Evolutionary conservation across 2,329 filamentous ascomycete genomes (phyloP).

Genomic region (Fusarium sp.): DNA sequence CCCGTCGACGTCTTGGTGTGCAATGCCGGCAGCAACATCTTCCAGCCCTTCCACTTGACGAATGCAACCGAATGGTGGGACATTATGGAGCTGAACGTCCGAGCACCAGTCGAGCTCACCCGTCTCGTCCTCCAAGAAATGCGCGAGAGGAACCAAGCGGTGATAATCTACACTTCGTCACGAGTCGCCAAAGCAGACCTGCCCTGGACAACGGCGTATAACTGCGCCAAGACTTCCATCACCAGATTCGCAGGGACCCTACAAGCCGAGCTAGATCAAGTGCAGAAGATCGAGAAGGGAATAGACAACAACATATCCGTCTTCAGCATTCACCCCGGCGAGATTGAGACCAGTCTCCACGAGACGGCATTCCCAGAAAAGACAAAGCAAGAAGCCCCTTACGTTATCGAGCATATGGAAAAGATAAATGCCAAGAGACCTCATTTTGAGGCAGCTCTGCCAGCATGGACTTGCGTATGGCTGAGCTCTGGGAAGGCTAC

Average conservation of each 20-base stretch:
- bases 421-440: neutral
- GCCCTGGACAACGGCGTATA: neutral
- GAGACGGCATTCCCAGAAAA: neutral
- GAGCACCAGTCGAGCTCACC: neutral
- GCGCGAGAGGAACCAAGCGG: neutral
- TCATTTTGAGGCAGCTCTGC: neutral
- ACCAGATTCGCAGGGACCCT: neutral
- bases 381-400: neutral
- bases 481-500: neutral
- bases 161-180: neutral
- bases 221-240: neutral
- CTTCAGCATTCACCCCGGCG: neutral
- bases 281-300: neutral
- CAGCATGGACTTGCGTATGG: neutral
- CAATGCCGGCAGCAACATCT: neutral
- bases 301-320: neutral
- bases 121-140: neutral
- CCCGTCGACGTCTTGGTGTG: neutral
- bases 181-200: neutral
- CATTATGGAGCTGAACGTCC: neutral
- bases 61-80: neutral
- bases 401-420: neutral
- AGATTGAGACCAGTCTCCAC: neutral
- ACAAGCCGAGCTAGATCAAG: neutral
- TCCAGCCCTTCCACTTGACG: neutral